Base-by-base conservation (phyloP, 2,329 filamentous ascomycete species). In the Cladosporium halotolerans region DNA sequence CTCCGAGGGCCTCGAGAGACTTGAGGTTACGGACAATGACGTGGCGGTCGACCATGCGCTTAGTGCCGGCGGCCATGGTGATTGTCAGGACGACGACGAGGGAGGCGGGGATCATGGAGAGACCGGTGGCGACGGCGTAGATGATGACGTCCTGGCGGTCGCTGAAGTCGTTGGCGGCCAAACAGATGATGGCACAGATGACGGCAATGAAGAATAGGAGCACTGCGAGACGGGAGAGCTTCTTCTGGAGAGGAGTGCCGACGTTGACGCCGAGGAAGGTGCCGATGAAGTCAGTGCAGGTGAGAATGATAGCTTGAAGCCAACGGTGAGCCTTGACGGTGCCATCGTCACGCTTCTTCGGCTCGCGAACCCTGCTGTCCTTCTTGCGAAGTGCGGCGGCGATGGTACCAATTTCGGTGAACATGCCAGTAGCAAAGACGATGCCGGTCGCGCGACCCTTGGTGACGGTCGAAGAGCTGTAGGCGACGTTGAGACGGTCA, bases 161-260 rank as follows among this genome's bases (percentile, higher is more conserved):
- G 76, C 80, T 57, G 58, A 68, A 69, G 1, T 75, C 61, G 67
- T 85, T 87, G 51, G 84, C 80, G 6, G 75, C 84, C 43, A 86
- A 76, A 38, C 87, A 84, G 60, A 88, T 81, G 59, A 88, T 79
- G 8, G 84, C 84, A 57, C 84, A 85, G 23, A 88, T 62, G 10
- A 88, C 79, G 2, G 85, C 90, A 47, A 89, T 79, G 44, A 78
- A 83, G 64, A 95, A 95, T 2, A 95, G 80, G 3, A 89, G 67
- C 41, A 93, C 83, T 28, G 90, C 89, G 63, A 96, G 85, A 70
- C 91, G 89, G 72, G 86, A 89, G 48, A 96, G 78, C 65, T 88
- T 92, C 60, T 86, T 84, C 72, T 95, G 89, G 43, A 96, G 76
- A 0, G 90, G 90, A 1, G 90, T 95, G 46, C 89, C 89, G 52